phyloP scores from a whole-genome alignment of 768 basidiomycete genomes.

The Russula sp. region DNA sequence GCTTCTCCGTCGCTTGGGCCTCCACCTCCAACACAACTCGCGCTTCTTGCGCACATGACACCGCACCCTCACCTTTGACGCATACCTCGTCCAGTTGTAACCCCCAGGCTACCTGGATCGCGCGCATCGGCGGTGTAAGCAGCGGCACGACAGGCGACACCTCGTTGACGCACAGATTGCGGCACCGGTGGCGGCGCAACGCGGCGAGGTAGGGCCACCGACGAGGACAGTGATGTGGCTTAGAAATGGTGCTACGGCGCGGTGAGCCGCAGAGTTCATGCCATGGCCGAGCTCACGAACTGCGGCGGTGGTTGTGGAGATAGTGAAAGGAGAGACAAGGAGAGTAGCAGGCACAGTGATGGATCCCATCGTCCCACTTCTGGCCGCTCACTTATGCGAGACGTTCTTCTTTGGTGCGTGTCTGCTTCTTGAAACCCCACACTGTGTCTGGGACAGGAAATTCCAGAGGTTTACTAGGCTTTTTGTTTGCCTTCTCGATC shows the following conservation, averaged over 20 bases:
- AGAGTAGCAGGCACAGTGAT: too few species aligned
- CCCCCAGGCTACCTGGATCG: constrained; percentile 79
- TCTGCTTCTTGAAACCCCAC: too few species aligned
- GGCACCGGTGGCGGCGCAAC: constrained; percentile 36
- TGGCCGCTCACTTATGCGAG: too few species aligned
- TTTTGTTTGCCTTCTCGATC: background rate
- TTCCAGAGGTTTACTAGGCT: too few species aligned
- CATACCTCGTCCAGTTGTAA: constrained; percentile 56
- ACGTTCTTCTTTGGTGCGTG: too few species aligned
- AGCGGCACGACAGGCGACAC: constrained; percentile 26
- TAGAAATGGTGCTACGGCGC: constrained; percentile 84
- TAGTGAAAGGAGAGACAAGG: too few species aligned
- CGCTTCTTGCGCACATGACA: constrained; percentile 48
- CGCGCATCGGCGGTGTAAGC: constrained; percentile 35
- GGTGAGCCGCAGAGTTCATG: constrained; percentile 75
- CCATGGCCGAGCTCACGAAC: constrained; percentile 47
- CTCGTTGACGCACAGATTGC: constrained; percentile 48
- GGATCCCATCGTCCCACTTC: too few species aligned
- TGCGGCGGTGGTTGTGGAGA: background rate
- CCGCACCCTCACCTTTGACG: constrained; percentile 51
- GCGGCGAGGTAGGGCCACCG: constrained; percentile 19
- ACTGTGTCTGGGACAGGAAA: too few species aligned
- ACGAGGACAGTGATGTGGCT: constrained; percentile 35
- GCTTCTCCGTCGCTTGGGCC: constrained; percentile 36
- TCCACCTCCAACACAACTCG: constrained; percentile 40